Base-by-base conservation (phyloP, 768 basidiomycete species). In the Boletus sensibilis region DNA sequence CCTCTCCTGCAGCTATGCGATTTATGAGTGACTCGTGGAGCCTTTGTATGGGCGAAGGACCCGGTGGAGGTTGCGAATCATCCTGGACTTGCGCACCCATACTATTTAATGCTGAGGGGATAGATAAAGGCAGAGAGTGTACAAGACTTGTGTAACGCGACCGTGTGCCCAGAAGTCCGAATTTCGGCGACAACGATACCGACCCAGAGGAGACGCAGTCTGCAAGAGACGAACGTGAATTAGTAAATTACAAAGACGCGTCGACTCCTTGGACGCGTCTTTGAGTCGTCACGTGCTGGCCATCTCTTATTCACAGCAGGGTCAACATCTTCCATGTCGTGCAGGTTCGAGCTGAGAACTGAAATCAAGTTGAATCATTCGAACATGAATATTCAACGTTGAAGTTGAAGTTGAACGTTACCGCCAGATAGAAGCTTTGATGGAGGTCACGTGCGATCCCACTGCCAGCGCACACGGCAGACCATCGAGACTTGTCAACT, bases 11-110 rank as follows among this genome's bases (percentile, higher is more conserved):
- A 16, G 94, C 94, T 61, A 98, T 98, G 40, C 89, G 82, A 66
- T 96, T 96, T 50, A 98, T 91, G 46, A 95, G 84, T 1, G 88
- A 83, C 62, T 95, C 86, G 20, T 88, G 82, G 2, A 96, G 82
- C 23, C 87, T 83, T 47, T 80, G 81, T 55, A 97, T 97, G 7
- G 87, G 84, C 5, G 75, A 74, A 8, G 87, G 86, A 4, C 78
- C 83, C 4, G 53, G 50, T 10, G 64, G 59, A 40, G 56, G 62
- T n/a, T 66, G 53, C 31, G 70, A 63, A 9, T 49, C 53, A 21
- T 53, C 46, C 14, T 52, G 52, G 14, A 27, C 37, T 44, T 50
- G 59, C 39, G 59, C 56, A 3, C 10, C 42, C 67, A 68, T 66
- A 4, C 23, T 56, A 25, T 37, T 34, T 47, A 45, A 18, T 2